Evolutionary conservation across 163 green algal genomes (phyloP).

Genomic region (Chlamydomonas reinhardtii): DNA sequence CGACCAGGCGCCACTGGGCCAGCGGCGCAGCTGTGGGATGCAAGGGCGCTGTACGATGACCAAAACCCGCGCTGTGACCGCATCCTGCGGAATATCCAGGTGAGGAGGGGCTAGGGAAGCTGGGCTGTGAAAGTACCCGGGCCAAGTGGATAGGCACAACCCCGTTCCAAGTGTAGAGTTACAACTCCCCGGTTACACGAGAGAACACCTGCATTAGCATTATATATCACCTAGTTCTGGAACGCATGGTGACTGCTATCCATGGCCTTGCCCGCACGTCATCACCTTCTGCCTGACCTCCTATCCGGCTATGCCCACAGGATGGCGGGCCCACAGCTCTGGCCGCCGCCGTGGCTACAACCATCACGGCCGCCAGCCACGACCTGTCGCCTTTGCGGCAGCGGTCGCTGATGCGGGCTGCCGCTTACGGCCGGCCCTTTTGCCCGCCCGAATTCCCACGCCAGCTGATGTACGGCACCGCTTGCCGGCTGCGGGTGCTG

Average conservation of each 20-base stretch:
- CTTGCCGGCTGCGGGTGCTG: slow-evolving; percentile 79
- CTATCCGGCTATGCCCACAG: neutral
- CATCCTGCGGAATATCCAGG: slow-evolving; percentile 73
- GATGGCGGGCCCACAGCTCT: slow-evolving; percentile 56
- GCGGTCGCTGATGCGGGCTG: slow-evolving; percentile 78
- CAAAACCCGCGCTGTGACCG: slow-evolving; percentile 79
- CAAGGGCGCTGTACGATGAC: slow-evolving; percentile 84
- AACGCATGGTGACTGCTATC: too few relatives aligned
- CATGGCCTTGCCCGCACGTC: too few relatives aligned
- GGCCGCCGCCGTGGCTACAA: slow-evolving; percentile 75
- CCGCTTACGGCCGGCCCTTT: slow-evolving; percentile 89
- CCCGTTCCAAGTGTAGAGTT: too few relatives aligned
- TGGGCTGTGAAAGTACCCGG: too few relatives aligned
- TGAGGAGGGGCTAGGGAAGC: neutral
- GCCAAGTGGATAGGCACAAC: too few relatives aligned
- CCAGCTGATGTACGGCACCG: slow-evolving; percentile 49
- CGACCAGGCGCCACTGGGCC: slow-evolving; percentile 82
- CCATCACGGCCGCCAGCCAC: slow-evolving; percentile 75
- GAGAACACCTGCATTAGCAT: too few relatives aligned
- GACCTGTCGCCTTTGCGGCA: slow-evolving; percentile 74
- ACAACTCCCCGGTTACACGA: too few relatives aligned
- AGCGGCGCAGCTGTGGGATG: slow-evolving; percentile 87
- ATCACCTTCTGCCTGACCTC: too few relatives aligned
- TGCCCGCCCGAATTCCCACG: slow-evolving; percentile 49
- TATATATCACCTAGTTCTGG: too few relatives aligned